A percentile compares a stretch with the other conserved stretches of the same genome.
These are phyloP conservation scores for Xylaria sp. DNA, from an alignment of 2,329 filamentous ascomycete genomes.

Conservation along the genomic window DNA sequence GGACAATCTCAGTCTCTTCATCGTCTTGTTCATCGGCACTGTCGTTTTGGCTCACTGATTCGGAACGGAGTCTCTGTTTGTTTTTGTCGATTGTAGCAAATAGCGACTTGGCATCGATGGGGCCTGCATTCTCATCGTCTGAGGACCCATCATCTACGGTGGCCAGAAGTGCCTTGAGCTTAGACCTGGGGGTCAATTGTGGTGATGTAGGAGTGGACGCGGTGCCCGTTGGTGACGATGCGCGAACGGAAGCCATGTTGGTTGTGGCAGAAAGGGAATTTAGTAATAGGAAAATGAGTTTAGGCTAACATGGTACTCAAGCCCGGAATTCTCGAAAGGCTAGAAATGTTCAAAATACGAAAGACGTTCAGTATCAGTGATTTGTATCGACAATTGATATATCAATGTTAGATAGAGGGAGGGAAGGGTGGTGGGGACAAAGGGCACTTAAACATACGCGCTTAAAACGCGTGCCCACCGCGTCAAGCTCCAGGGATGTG, in stretches of 20 bases:
- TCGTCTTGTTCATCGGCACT: constrained; percentile 53
- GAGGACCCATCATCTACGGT: constrained; percentile 57
- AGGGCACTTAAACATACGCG: constrained; percentile 26
- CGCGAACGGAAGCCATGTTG: constrained; percentile 61
- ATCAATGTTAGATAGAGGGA: neutral
- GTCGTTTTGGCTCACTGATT: constrained; percentile 46
- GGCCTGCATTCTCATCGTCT: constrained; percentile 53
- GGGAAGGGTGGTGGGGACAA: constrained; percentile 23
- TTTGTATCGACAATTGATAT: neutral
- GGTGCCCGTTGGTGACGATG: constrained; percentile 57
- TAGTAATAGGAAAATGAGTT: constrained; percentile 17
- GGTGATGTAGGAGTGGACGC: constrained; percentile 57
- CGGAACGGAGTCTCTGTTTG: constrained; percentile 30
- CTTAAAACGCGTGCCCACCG: constrained; percentile 33
- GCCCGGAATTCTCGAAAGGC: neutral
- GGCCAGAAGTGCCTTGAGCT: constrained; percentile 64
- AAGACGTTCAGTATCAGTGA: constrained; percentile 1
- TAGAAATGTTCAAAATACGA: constrained; percentile 9
- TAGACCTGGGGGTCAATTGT: constrained; percentile 62
- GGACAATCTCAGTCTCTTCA: constrained; percentile 54
- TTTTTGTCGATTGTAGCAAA: constrained; percentile 43
- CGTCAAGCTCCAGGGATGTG: constrained; percentile 30
- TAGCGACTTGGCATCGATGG: constrained; percentile 43
- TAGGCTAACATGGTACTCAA: constrained; percentile 38
- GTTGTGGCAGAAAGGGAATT: constrained; percentile 32